Base-by-base conservation (phyloP, 1,139 yeast species). In the Geotrichum restrictum region DNA sequence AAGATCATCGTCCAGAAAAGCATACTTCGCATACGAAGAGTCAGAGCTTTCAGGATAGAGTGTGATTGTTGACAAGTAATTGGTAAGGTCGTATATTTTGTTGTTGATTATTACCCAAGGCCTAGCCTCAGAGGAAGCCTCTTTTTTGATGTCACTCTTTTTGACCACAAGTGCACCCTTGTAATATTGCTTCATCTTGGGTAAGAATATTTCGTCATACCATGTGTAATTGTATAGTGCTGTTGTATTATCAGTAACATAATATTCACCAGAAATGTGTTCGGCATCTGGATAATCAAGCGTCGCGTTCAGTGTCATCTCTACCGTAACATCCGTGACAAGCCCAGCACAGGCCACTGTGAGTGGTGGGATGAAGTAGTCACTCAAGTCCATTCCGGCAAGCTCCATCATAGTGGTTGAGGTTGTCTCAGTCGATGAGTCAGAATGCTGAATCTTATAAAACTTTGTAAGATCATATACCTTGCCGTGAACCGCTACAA, bases 331-430 rank as follows among this genome's bases (percentile, higher is more conserved):
- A 45, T 70, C 73, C 1, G 59, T 55, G 2, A 72, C 76, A 33
- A 73, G 59, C 3, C 62, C 66, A 1, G 73, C 70, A 54, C 76
- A 72, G 1, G 73, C 74, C 1, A 64, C 63, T 3, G 71, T 62
- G 34, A 72, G 58, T 18, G 75, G 76, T n/a, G 72, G 73, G 6
- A 72, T 72, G 58, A 72, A 72, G 58, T 71, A 72, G 44, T 65
- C 69, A 18, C 69, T 59, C 44, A 72, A 31, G 47, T 72, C 75
- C 45, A 53, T 59, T 27, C 75, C 75, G 2, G 72, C 76, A 57
- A 71, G 66, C 22, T 60, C 61, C 55, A 70, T 49, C 75, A 72
- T 73, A 18, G 42, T 45, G 11, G 46, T 53, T 3, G 67, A 48
- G 1, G 64, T 52, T 1, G 74, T 69, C 31, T 60, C 52, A 55